phyloP scores from a whole-genome alignment of 2,329 filamentous ascomycete species.

The Ophidiomyces ophidiicola region DNA sequence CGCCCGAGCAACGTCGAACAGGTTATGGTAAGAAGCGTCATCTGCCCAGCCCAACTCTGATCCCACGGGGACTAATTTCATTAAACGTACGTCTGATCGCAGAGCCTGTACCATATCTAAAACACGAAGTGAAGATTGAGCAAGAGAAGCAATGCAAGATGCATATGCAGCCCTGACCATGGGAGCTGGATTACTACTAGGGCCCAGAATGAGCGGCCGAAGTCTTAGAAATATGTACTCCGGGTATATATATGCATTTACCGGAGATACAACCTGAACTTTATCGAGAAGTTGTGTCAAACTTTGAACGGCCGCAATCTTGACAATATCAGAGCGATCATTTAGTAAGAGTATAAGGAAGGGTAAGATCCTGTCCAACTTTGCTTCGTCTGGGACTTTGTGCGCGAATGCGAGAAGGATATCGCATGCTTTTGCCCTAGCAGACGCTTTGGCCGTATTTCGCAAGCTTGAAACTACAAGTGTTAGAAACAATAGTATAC shows the following conservation, averaged over 20 bases:
- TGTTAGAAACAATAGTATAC: slow-evolving; percentile 82
- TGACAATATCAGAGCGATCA: slow-evolving; percentile 72
- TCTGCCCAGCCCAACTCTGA: slow-evolving; percentile 60
- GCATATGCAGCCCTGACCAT: slow-evolving; percentile 84
- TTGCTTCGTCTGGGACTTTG: slow-evolving; percentile 84
- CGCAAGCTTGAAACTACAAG: slow-evolving; percentile 78
- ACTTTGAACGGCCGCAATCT: slow-evolving; percentile 71
- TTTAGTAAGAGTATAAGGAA: slow-evolving; percentile 74
- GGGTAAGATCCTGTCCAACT: slow-evolving; percentile 81
- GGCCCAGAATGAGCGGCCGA: slow-evolving; percentile 44
- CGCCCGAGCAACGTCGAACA: slow-evolving; percentile 76
- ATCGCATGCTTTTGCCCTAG: slow-evolving; percentile 79
- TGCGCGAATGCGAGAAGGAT: slow-evolving; percentile 85
- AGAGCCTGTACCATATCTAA: slow-evolving; percentile 84
- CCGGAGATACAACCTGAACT: slow-evolving; percentile 71
- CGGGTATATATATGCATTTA: slow-evolving; percentile 55
- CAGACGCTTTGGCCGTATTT: slow-evolving; percentile 78
- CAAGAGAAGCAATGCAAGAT: slow-evolving; percentile 77
- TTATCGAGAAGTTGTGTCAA: slow-evolving; percentile 80
- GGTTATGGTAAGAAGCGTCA: slow-evolving; percentile 58
- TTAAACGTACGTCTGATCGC: slow-evolving; percentile 68
- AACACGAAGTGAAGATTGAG: slow-evolving; percentile 71
- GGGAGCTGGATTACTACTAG: slow-evolving; percentile 47
- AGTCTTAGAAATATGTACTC: slow-evolving; percentile 53
- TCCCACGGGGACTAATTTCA: slow-evolving; percentile 60